Evolutionary conservation across 1,284 basidiomycete genomes (phyloP).

Genomic region (Apiotrichum siamense): DNA sequence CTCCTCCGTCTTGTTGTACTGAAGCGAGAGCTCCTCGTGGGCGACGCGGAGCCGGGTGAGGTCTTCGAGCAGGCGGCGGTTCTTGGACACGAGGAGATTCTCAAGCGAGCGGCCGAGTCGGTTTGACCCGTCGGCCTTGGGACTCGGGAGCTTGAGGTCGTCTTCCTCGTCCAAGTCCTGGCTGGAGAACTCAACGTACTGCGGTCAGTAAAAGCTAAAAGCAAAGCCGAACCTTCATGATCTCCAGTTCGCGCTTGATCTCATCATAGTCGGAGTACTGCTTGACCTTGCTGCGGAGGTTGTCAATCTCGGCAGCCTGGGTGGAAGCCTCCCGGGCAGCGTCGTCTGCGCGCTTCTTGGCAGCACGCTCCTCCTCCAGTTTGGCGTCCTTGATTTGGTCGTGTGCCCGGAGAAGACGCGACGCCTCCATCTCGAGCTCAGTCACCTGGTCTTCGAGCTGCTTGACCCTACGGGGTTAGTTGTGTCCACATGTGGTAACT

Average conservation of each 20-base stretch:
- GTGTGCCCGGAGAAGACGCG: slow-evolving; percentile 61
- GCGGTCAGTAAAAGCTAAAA: slow-evolving; percentile 16
- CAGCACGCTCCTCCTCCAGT: slow-evolving; percentile 52
- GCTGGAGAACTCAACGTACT: slow-evolving; percentile 91
- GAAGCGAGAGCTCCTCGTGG: slow-evolving; percentile 68
- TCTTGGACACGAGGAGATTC: slow-evolving; percentile 83
- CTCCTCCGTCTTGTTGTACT: slow-evolving; percentile 57
- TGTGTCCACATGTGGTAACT: slow-evolving; percentile 20
- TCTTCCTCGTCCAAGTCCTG: slow-evolving; percentile 64
- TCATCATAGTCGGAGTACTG: slow-evolving; percentile 84
- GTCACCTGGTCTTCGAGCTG: slow-evolving; percentile 63
- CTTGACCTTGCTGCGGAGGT: slow-evolving; percentile 61
- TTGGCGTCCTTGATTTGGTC: slow-evolving; percentile 62
- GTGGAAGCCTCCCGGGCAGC: slow-evolving; percentile 57
- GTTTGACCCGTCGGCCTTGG: slow-evolving; percentile 76
- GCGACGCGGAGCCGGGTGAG: slow-evolving; percentile 82
- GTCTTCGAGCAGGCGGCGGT: slow-evolving; percentile 89
- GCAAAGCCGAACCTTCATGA: slow-evolving; percentile 74
- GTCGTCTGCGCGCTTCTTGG: slow-evolving; percentile 59
- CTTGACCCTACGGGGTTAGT: slow-evolving; percentile 54
- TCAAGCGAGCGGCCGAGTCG: slow-evolving; percentile 75
- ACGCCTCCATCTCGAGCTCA: slow-evolving; percentile 67
- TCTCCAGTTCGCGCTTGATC: slow-evolving; percentile 89
- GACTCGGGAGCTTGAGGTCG: slow-evolving; percentile 68
- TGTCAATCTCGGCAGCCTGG: slow-evolving; percentile 60